Evolutionary conservation across 2,329 filamentous ascomycete species (phyloP).

Genomic region (Dothistroma pini): DNA sequence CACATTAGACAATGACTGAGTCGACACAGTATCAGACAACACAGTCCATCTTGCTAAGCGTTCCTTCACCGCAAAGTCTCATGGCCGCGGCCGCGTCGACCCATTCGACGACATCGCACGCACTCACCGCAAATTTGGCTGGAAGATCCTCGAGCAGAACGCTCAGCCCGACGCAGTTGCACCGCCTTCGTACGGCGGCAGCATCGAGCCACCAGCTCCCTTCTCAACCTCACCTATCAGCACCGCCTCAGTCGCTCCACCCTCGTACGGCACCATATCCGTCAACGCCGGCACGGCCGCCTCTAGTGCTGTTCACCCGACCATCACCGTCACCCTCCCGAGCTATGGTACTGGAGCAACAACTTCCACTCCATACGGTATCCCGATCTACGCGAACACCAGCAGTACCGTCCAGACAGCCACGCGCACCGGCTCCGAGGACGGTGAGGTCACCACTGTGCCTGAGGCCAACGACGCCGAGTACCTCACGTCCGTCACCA

Average conservation of each 20-base stretch:
- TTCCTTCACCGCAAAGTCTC: constrained; percentile 57
- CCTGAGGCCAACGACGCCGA: constrained; percentile 64
- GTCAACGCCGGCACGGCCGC: neutral
- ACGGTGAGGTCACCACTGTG: constrained; percentile 56
- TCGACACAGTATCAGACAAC: constrained; percentile 4
- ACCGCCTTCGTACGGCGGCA: neutral
- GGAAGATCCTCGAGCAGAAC: constrained; percentile 24
- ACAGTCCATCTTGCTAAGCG: constrained; percentile 44
- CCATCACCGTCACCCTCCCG: neutral
- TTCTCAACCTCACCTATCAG: neutral
- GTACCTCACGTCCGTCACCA: constrained; percentile 65
- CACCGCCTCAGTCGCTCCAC: neutral
- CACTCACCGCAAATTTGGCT: constrained; percentile 64
- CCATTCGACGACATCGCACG: constrained; percentile 61
- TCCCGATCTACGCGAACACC: constrained; percentile 5
- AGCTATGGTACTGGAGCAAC: neutral
- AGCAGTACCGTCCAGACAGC: constrained; percentile 13
- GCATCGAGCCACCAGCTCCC: constrained; percentile 1
- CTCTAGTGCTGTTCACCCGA: constrained; percentile 2
- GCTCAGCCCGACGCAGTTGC: neutral
- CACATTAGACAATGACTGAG: neutral
- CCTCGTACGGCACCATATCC: neutral
- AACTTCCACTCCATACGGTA: constrained; percentile 7
- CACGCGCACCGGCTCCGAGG: constrained; percentile 15
- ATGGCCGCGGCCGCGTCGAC: constrained; percentile 53